A percentile compares a stretch with the other conserved stretches of the same genome.
These are phyloP conservation scores for Lithohypha guttulata DNA, from an alignment of 2,329 filamentous ascomycete genomes.

Conservation along the genomic window DNA sequence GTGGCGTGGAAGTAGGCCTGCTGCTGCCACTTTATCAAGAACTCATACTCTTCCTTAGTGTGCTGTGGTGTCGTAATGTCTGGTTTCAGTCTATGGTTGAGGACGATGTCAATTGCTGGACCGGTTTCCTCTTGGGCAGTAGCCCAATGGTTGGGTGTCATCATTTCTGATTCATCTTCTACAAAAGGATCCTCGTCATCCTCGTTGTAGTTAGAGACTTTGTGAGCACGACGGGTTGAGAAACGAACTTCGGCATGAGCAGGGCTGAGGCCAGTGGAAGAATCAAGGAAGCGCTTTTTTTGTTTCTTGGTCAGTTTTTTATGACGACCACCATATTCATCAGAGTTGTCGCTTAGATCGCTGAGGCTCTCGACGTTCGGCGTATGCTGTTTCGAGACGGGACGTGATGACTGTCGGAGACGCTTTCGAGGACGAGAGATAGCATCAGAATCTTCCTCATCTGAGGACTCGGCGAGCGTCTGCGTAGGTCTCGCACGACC, in stretches of 20 bases:
- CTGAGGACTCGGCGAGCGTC: constrained; percentile 52
- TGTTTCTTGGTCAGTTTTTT: constrained; percentile 66
- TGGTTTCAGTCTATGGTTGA: constrained; percentile 73
- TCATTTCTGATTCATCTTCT: constrained; percentile 46
- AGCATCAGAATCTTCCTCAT: constrained; percentile 64
- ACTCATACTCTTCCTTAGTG: constrained; percentile 73
- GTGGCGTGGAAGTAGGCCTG: constrained; percentile 92
- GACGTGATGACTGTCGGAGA: constrained; percentile 47
- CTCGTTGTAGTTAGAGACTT: constrained; percentile 59
- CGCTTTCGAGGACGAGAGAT: constrained; percentile 33
- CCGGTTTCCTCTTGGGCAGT: constrained; percentile 56
- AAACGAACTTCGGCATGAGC: constrained; percentile 75
- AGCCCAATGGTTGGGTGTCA: constrained; percentile 60
- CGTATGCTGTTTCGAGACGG: constrained; percentile 39
- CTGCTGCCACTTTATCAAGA: constrained; percentile 88
- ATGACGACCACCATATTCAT: constrained; percentile 67
- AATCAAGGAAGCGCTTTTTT: constrained; percentile 57
- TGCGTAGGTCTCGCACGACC: constrained; percentile 55
- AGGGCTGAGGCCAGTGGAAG: constrained; percentile 52
- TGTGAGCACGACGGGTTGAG: constrained; percentile 75
- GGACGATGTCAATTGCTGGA: constrained; percentile 80
- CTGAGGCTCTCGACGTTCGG: constrained; percentile 39
- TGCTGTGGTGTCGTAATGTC: constrained; percentile 36
- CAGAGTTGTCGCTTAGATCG: constrained; percentile 55
- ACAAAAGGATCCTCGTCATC: constrained; percentile 50